These are phyloP conservation scores for Sclerotinia borealis DNA, from an alignment of 2,329 filamentous ascomycete genomes.

Conservation along the genomic window DNA sequence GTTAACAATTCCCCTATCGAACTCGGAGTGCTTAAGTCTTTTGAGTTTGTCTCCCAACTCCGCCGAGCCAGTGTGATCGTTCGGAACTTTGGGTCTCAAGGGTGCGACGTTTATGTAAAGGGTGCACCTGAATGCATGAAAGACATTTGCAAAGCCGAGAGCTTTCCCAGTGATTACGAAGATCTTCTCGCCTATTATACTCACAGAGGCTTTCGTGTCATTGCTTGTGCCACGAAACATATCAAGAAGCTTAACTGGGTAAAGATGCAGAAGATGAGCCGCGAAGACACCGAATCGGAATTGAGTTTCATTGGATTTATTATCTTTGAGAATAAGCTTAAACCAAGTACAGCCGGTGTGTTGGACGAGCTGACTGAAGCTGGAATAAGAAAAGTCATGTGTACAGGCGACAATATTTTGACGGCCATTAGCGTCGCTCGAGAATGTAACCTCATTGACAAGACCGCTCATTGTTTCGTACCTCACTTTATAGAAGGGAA, in stretches of 20 bases:
- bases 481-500: constrained; percentile 82
- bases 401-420: constrained; percentile 94
- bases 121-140: constrained; percentile 95
- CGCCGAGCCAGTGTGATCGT: constrained; percentile 90
- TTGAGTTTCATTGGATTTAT: constrained; percentile 94
- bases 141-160: constrained; percentile 80
- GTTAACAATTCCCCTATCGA: constrained; percentile 53
- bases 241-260: constrained; percentile 86
- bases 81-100: constrained; percentile 76
- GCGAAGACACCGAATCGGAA: constrained; percentile 73
- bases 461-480: constrained; percentile 82
- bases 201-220: constrained; percentile 92
- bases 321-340: constrained; percentile 97
- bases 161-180: constrained; percentile 83
- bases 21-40: constrained; percentile 82
- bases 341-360: constrained; percentile 74
- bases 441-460: constrained; percentile 79
- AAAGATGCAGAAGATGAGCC: constrained; percentile 89
- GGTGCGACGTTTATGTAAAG: constrained; percentile 87
- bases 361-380: constrained; percentile 77
- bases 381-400: constrained; percentile 88
- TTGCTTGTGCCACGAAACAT: constrained; percentile 87
- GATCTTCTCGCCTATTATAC: constrained; percentile 87
- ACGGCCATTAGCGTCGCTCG: constrained; percentile 94
- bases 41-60: constrained; percentile 92